Evolutionary conservation across 148 eudicot genomes (phyloP), one percentile per base, ranked within the genome.

Genomic region (Heliamphora exappendiculata): DNA sequence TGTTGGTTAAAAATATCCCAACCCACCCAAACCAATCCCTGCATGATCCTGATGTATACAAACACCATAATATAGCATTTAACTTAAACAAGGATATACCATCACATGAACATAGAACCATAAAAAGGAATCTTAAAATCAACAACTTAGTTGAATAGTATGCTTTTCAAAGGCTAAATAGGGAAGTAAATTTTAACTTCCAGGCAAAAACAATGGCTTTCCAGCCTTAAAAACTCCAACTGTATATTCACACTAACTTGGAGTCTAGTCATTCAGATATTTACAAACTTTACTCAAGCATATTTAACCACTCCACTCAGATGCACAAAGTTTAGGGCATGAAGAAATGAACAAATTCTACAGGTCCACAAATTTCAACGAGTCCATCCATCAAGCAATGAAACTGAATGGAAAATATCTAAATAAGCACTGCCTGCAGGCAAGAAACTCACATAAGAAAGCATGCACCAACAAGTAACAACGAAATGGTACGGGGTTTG

Each of bases 381-480:
- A 37, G 28, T 37, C 47, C 45, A 66, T 3, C 70, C n/a, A 39
- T 39, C 29, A 22, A 33, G 60, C 54, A 16, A 24, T 22, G 29
- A 34, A 53, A 72, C 44, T 5, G 29, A 11, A 16, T 28, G 58
- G 11, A 50, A 42, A 75, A 63, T 3, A 28, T 7, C 28, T 67
- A 22, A 54, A 24, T 39, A 54, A 76, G 41, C 67, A 41, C 33
- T 4, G 14, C 53, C 69, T 20, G 53, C 28, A 59, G 44, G 34
- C 28, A 42, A 36, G 68, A 64, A 63, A 89, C 97, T 91, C 84
- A 95, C 99, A 95, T 90, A n/a, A 95, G 89, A 76, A 95, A 78
- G 76, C 96, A 92, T 81, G 94, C 96, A 77, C 99, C 99, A 82
- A 93, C 80, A 72, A 95, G 88, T 78, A 95, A 85, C 73, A 93